Evolutionary conservation across 495 filamentous ascomycete genomes (phyloP).

Genomic region (Staphylotrichum tortipilum): DNA sequence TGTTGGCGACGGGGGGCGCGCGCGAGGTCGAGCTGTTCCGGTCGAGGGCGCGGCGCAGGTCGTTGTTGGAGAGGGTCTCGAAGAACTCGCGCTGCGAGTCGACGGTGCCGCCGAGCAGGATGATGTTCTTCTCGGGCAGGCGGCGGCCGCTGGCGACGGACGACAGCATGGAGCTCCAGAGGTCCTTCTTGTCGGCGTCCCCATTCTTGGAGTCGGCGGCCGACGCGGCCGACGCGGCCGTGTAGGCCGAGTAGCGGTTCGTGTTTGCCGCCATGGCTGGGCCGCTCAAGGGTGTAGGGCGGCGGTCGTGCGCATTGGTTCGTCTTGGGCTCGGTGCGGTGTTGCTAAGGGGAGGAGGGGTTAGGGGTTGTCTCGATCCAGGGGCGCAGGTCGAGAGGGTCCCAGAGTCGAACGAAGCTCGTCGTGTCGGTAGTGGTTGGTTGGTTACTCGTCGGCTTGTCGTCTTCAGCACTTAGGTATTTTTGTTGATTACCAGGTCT

Average conservation of each 20-base stretch:
- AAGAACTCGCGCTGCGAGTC: constrained; percentile 87
- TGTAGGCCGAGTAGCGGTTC: constrained; percentile 48
- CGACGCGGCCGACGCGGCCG: constrained; percentile 31
- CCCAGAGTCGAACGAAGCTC: too few relatives aligned
- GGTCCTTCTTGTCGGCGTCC: constrained; percentile 65
- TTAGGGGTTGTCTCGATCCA: not conserved
- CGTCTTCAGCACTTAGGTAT: too few relatives aligned
- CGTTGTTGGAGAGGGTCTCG: constrained; percentile 63
- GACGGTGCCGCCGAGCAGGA: constrained; percentile 81
- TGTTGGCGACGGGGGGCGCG: constrained; percentile 78
- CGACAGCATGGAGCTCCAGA: constrained; percentile 93
- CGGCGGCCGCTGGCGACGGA: constrained; percentile 82
- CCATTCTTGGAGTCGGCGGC: constrained; percentile 47
- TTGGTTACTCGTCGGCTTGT: too few relatives aligned
- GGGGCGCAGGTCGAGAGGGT: too few relatives aligned
- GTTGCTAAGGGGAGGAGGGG: not conserved
- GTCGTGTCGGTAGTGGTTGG: too few relatives aligned
- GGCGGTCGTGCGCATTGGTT: constrained; percentile 11
- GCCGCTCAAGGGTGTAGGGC: constrained; percentile 3
- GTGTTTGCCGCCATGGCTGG: constrained; percentile 47
- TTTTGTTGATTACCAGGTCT: too few relatives aligned
- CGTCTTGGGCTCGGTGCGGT: not conserved
- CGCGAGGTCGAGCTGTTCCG: constrained; percentile 54
- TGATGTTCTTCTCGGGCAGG: constrained; percentile 82
- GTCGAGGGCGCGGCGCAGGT: constrained; percentile 47